Base-by-base conservation (phyloP, 345 rosid genomes). In the Iberis pinnata region DNA sequence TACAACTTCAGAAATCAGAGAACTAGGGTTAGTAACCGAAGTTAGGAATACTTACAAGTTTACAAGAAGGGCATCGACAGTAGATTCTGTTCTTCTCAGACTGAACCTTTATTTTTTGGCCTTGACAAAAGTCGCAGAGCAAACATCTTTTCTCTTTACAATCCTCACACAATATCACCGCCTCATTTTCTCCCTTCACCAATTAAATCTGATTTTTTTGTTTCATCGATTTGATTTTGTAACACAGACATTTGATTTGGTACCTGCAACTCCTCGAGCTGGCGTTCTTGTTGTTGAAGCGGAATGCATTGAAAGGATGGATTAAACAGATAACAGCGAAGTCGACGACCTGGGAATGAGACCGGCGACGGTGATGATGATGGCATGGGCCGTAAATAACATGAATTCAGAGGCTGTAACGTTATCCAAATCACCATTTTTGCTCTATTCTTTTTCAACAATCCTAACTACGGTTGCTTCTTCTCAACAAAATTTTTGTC, bases 61-160 rank as follows among this genome's bases (percentile, higher is more conserved):
- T 85, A 73, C 97, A 89, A 69, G 88, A 69, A 1, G 97, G 93
- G 17, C 97, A 89, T 5, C 95, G 81, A 8, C 93, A 86, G 43
- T 86, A 89, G 43, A 81, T 68, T 32, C 82, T 75, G 56, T 74
- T 85, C 68, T 78, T 85, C 35, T 63, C 75, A 12, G 89, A 89
- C 63, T 75, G 70, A 7, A 89, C 86, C 43, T 89, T 86, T 43
- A 83, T 83, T 67, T 86, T 89, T 60, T 86, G 79, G 0, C 97
- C 94, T 24, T 66, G 43, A 22, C 97, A 89, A 68, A 83, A 86
- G 74, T 83, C 86, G 47, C 95, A 89, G 41, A 80, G 59, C 43
- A 86, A 12, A 94, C 97, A 89, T 56, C 95, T 95, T 78, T 68
- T 78, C 4, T 90, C 97, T 20, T 78, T 60, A 72, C 95, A 89